Evolutionary conservation across 2,329 filamentous ascomycete species (phyloP).

Genomic region (Fusarium chaquense): DNA sequence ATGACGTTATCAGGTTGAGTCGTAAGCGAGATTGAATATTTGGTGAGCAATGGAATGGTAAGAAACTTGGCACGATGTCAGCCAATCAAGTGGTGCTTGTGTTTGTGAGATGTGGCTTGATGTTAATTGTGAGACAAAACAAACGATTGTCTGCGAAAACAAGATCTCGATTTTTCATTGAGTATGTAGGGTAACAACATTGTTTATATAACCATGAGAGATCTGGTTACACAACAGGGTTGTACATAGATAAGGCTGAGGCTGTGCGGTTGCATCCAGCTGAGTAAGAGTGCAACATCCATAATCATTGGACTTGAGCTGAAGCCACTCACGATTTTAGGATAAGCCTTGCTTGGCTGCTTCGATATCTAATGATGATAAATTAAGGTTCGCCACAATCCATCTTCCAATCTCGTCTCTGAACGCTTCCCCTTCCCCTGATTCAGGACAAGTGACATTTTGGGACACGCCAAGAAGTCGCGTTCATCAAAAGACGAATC

Average conservation of each 20-base stretch:
- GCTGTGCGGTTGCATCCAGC: background rate
- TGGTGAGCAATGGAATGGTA: background rate
- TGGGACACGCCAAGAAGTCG: background rate
- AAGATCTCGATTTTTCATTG: too few relatives aligned
- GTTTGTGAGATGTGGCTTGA: conserved; percentile 3
- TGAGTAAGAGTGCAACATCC: background rate
- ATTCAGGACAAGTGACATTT: background rate
- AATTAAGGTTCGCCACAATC: background rate
- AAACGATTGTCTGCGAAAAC: background rate
- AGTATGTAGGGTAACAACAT: background rate
- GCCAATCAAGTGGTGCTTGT: background rate
- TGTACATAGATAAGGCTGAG: background rate
- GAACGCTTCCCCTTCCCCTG: background rate
- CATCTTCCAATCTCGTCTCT: background rate
- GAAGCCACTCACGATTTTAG: background rate
- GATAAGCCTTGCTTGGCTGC: background rate
- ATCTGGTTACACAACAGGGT: background rate
- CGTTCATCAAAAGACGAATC: background rate
- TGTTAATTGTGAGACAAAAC: background rate
- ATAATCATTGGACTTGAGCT: background rate
- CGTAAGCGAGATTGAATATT: background rate
- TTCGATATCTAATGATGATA: background rate
- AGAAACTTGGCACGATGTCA: background rate
- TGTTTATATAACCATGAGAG: background rate
- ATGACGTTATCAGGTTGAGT: background rate